Conservation (phyloP, 495 filamentous ascomycete species). For the Parathielavia appendiculata region DNA sequence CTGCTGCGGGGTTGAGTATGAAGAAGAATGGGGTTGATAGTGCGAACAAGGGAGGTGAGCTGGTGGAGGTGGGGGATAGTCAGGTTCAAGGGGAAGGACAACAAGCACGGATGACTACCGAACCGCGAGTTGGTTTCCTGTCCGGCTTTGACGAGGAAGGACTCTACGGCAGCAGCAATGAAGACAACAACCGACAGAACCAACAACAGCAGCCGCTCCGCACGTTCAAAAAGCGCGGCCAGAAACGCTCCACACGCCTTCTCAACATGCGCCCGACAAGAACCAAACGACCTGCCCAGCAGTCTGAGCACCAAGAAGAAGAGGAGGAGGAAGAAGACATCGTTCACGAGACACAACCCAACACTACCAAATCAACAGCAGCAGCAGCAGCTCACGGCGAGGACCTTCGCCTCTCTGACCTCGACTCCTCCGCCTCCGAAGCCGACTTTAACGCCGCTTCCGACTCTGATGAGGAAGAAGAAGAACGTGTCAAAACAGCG, state of each 20-base stretch:
- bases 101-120: not conserved
- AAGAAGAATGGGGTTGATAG: slow-evolving; percentile 28
- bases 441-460: slow-evolving; percentile 10
- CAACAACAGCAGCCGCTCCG: slow-evolving; percentile 47
- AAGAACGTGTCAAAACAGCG: slow-evolving; percentile 4
- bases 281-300: slow-evolving; percentile 34
- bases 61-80: slow-evolving; percentile 2
- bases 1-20: not conserved
- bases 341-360: slow-evolving; percentile 44
- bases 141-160: slow-evolving; percentile 58
- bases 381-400: slow-evolving; percentile 25
- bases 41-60: no score
- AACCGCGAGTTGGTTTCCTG: slow-evolving; percentile 39
- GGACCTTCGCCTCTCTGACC: slow-evolving; percentile 8
- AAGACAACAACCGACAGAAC: slow-evolving; percentile 23
- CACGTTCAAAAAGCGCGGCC: slow-evolving; percentile 85
- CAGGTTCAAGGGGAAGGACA: not conserved
- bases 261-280: slow-evolving; percentile 62
- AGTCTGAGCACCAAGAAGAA: slow-evolving; percentile 20
- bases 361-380: slow-evolving; percentile 9
- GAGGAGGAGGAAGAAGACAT: slow-evolving; percentile 16
- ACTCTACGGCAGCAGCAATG: slow-evolving; percentile 46
- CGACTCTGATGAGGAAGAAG: slow-evolving; percentile 26
- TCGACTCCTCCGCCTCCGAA: not conserved
- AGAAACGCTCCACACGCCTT: slow-evolving; percentile 76